Base-by-base conservation (phyloP, 169 alveolate species). In the Cystoisospora suis region DNA sequence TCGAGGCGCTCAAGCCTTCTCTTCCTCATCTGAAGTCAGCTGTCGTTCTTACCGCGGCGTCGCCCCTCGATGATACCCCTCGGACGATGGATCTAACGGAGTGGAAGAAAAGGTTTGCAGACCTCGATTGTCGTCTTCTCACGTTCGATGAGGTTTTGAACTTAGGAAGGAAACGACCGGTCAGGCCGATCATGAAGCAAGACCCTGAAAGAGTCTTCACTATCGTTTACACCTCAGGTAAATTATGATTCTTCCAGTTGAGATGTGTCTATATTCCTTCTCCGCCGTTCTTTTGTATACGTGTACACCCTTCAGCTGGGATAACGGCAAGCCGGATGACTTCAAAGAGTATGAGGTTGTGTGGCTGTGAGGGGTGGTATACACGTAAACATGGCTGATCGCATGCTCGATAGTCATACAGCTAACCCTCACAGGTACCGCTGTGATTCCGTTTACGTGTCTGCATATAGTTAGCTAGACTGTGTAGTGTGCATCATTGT, bases 171-270 rank as follows among this genome's bases (percentile, higher is more conserved):
- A 34, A 34, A 38, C 83, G 27, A 5, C 83, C 83, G 34, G 20
- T 17, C 27, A 29, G 58, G 6, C 83, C 83, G 38, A 34, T 72
- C 47, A 34, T 72, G 38, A 38, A 72, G 58, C 83, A 72, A 72
- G 83, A 72, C 23, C 83, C 83, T 23, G 56, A 40, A 38, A 20
- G 83, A 12, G 56, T 72, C 42, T 72, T 72, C 53, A 12, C 83
- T 34, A 72, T 72, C 23, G 56, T 72, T 17, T 72, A 72, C 27
- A 72, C 83, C 1, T 72, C 83, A 2, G 83, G 83, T 72, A 17
- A 34, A 53, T 53, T 53, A 23, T 53, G 29, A n/a, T n/a, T n/a
- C n/a, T n/a, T n/a, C n/a, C n/a, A n/a, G n/a, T n/a, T n/a, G n/a
- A n/a, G n/a, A n/a, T n/a, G n/a, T n/a, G n/a, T n/a, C n/a, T n/a